A percentile compares a stretch with the other conserved stretches of the same genome.
Evolutionary conservation across 495 filamentous ascomycete genomes (phyloP).

Genomic region (Aspergillus ellipticus): DNA sequence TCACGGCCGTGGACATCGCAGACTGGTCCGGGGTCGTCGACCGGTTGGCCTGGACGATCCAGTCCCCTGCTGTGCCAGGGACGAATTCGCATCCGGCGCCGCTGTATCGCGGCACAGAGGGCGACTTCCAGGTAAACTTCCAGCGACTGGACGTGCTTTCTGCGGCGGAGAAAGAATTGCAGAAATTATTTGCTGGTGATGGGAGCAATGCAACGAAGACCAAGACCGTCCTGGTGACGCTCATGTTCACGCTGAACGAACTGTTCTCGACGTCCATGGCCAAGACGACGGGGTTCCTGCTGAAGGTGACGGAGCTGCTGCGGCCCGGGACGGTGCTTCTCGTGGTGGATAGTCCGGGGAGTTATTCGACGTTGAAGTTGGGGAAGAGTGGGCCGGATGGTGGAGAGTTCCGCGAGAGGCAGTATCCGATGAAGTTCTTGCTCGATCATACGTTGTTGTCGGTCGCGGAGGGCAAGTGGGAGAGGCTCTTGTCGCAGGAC

Average conservation of each 20-base stretch:
- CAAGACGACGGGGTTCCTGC: conserved; percentile 70
- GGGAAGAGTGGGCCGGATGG: conserved; percentile 37
- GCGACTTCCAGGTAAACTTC: conserved; percentile 39
- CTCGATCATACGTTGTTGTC: conserved; percentile 75
- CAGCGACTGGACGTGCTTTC: conserved; percentile 60
- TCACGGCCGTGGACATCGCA: conserved; percentile 76
- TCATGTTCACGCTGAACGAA: conserved; percentile 97
- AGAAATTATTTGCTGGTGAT: conserved; percentile 28
- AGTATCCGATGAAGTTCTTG: conserved; percentile 92
- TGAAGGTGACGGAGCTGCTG: conserved; percentile 55
- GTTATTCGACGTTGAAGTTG: conserved; percentile 76
- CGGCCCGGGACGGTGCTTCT: conserved; percentile 63
- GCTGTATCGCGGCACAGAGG: conserved; percentile 23
- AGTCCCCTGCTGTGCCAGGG: conserved; percentile 28
- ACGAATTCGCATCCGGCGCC: conserved; percentile 50
- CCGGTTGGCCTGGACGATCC: conserved; percentile 45
- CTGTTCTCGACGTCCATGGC: conserved; percentile 75
- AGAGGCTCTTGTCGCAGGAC: conserved; percentile 66
- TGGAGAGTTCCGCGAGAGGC: conserved; percentile 47
- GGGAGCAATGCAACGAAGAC: not conserved
- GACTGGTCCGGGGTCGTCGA: conserved; percentile 64
- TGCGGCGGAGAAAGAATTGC: conserved; percentile 38
- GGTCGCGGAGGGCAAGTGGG: conserved; percentile 56
- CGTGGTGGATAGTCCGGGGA: conserved; percentile 89
- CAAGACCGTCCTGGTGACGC: conserved; percentile 59